These are phyloP conservation scores for Ananas comosus DNA, from an alignment of 176 grass and related monocot genomes.

Conservation along the genomic window DNA sequence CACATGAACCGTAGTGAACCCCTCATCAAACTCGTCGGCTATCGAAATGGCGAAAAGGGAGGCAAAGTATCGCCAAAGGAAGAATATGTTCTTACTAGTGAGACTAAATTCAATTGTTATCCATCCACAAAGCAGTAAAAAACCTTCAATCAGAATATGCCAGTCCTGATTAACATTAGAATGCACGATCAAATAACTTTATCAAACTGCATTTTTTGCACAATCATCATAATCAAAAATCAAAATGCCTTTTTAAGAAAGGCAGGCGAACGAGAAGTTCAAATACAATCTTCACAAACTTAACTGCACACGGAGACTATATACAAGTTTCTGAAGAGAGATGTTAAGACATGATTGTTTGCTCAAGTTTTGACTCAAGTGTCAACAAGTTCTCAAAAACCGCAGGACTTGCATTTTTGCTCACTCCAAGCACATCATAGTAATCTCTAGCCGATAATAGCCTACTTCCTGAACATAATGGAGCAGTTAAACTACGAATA, in stretches of 20 bases:
- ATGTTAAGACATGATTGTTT: not conserved
- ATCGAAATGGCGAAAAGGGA: not conserved
- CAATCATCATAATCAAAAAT: not conserved
- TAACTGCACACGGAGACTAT: constrained; percentile 6
- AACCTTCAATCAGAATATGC: not conserved
- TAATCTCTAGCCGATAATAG: constrained; percentile 49
- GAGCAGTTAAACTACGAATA: constrained; percentile 10
- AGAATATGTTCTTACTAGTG: too few species aligned
- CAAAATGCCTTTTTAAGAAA: not conserved
- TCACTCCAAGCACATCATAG: constrained; percentile 73
- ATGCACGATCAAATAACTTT: not conserved
- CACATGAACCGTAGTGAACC: too few species aligned
- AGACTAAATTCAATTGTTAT: too few species aligned
- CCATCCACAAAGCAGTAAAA: not conserved
- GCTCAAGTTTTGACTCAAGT: not conserved
- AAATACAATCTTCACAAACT: not conserved
- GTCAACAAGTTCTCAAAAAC: not conserved
- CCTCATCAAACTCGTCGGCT: too few species aligned
- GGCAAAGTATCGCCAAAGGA: constrained; percentile 5
- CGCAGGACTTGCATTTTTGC: constrained; percentile 47
- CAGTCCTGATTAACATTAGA: not conserved
- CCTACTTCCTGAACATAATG: constrained; percentile 46
- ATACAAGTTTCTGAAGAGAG: not conserved
- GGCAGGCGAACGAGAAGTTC: not conserved
- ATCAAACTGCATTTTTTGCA: not conserved